Base-by-base conservation (phyloP, 2,329 filamentous ascomycete genomes). In the Penicillium sp. region DNA sequence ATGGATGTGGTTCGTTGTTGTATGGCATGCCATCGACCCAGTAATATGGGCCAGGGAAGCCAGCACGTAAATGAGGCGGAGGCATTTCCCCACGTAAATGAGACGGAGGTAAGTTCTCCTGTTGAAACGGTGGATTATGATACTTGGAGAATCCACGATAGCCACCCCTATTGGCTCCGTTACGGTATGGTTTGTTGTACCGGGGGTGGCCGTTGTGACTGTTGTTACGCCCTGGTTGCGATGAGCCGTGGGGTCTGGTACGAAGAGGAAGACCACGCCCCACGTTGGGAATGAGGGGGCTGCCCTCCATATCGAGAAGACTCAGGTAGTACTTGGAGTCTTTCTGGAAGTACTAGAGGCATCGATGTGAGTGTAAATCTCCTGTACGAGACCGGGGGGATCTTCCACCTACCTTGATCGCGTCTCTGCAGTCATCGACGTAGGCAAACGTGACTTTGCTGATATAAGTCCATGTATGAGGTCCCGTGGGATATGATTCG, bases 401-500 rank as follows among this genome's bases (percentile, higher is more conserved):
- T 35, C n/a, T 40, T 8, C 15, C 11, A 55, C 52, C 35, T 58
- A 66, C 70, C 55, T 59, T 66, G 46, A 67, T 59, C 0, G 63
- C 62, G 50, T 67, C 65, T 29, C 53, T 52, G 37, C 53, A 67
- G 26, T 67, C 65, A 26, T 61, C 65, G 8, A 67, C 59, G 41
- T 58, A 67, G 50, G 63, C 60, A 50, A 67, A 67, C 3, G 59
- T 65, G 20, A 65, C 63, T 29, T 51, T 65, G 37, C 55, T 53
- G 11, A 66, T 53, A 9, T 26, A 41, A 15, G 54, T 56, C 43
- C 50, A 49, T 5, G 20, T 27, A 4, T 58, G 42, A 11, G 41
- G 20, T 18, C 45, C 43, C 25, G 49, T 41, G 15, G 33, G 40
- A 27, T 53, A 49, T 4, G 40, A 23, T 22, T 59, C 50, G n/a